Evolutionary conservation across 306 rosid genomes (phyloP), one percentile per base, ranked within the genome.

Genomic region (Castanospermum australe): DNA sequence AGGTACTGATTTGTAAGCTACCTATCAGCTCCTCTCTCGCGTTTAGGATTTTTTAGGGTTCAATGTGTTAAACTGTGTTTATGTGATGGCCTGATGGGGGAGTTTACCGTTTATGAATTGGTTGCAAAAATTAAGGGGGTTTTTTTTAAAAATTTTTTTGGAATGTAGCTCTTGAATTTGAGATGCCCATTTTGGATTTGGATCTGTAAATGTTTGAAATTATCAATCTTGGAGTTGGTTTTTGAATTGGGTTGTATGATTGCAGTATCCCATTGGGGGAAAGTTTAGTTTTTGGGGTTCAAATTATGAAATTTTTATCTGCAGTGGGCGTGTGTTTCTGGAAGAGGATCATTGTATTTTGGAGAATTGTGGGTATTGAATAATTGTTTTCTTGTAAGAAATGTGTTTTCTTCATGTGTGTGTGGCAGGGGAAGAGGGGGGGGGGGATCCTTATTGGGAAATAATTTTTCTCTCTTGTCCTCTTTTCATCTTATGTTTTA

Each of bases 161-260:
- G n/a, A 18, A 32, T 51, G 72, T 70, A 11, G 21, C 8, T 8
- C 2, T 62, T 47, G 21, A 42, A 66, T 60, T 62, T 51, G 55
- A 64, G 62, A 62, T 21, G 32, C 8, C 17, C 20, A 41, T 50
- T 35, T 59, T 50, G 55, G n/a, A 24, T 77, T n/a, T 52, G 22
- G 72, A 85, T 74, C 57, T 50, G 36, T 30, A 1, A 22, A 50
- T 45, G 32, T 75, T 36, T 20, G 7, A 3, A 66, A n/a, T 8
- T 56, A 56, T 77, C 18, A 8, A 57, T 57, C 42, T 81, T 65
- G 30, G 80, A 17, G 20, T 68, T 70, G 38, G 17, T 54, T 77
- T 77, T 33, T 47, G 18, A 30, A 15, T 51, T 72, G 68, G 30
- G 66, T 73, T 0, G 36, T 17, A n/a, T n/a, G n/a, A n/a, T n/a